phyloP scores from a whole-genome alignment of 2,329 filamentous ascomycete species.

The Leptographium galeiforme region DNA sequence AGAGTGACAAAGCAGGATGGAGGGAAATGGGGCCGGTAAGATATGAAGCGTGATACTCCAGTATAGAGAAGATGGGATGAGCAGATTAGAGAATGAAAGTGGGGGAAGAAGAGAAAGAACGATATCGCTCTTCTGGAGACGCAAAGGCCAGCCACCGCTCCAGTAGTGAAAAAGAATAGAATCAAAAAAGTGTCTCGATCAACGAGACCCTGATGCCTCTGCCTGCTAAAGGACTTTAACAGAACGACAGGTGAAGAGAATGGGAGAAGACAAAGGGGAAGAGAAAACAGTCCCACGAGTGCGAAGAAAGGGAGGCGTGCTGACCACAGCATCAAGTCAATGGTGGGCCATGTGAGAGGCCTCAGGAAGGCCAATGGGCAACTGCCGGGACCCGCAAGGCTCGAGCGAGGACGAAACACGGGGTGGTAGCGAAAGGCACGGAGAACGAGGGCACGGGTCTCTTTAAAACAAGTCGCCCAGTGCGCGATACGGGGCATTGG shows the following conservation, averaged over 20 bases:
- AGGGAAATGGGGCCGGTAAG: not conserved
- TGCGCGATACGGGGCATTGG: no score
- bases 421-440: constrained; percentile 3
- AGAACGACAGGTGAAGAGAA: not conserved
- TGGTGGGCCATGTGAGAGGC: not conserved
- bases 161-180: not conserved
- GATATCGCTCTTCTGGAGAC: no score
- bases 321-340: not conserved
- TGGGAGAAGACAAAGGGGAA: not conserved
- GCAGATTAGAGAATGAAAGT: no score
- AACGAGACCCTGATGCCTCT: not conserved
- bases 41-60: not conserved
- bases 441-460: not conserved
- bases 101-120: no score
- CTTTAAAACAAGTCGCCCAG: no score
- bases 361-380: not conserved
- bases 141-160: no score
- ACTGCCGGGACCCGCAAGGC: not conserved
- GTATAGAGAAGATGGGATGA: no score
- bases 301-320: not conserved
- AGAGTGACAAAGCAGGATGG: constrained; percentile 2
- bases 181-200: not conserved
- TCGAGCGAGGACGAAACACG: constrained; percentile 6
- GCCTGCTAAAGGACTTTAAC: no score
- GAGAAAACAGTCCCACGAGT: not conserved